phyloP scores from a whole-genome alignment of 768 basidiomycete genomes.

The Hemileccinum rubropunctum region DNA sequence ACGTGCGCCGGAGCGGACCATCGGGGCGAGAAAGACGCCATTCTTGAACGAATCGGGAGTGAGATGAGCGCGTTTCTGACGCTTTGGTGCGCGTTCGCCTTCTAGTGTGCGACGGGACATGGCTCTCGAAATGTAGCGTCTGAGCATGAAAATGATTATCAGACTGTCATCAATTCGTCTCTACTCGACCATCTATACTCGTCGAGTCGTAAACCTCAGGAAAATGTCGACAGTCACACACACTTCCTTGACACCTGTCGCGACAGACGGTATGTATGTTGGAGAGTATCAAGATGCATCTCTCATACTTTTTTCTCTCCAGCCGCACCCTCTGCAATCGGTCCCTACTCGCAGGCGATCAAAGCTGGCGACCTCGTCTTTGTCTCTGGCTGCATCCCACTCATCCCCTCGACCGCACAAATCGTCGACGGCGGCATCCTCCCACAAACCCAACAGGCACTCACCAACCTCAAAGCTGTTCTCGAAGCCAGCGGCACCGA shows the following conservation, averaged over 20 bases:
- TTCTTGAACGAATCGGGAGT: conserved; percentile 77
- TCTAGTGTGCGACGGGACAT: conserved; percentile 50
- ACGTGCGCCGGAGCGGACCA: conserved; percentile 95
- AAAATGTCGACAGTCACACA: conserved; percentile 35
- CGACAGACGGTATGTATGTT: conserved; percentile 32
- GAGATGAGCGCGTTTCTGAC: conserved; percentile 54
- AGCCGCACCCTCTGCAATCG: conserved; percentile 80
- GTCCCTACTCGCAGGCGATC: conserved; percentile 88
- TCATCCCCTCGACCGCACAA: conserved; percentile 69
- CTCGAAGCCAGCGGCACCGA: conserved; percentile 80
- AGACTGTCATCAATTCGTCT: not conserved
- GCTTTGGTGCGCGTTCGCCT: conserved; percentile 42
- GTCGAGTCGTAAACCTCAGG: not conserved
- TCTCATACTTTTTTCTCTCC: no score
- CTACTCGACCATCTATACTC: no score
- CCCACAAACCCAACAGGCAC: conserved; percentile 68
- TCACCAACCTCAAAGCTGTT: conserved; percentile 83
- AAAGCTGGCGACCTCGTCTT: conserved; percentile 84
- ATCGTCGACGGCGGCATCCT: conserved; percentile 22
- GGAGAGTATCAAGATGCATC: no score
- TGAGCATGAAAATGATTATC: not conserved
- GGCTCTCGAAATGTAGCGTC: not conserved
- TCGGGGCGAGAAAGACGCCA: conserved; percentile 94
- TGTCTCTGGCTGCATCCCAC: conserved; percentile 84
- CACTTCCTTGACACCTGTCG: conserved; percentile 34